These are phyloP conservation scores for Ogataea nitratoaversa DNA, from an alignment of 805 yeast genomes.

Conservation along the genomic window DNA sequence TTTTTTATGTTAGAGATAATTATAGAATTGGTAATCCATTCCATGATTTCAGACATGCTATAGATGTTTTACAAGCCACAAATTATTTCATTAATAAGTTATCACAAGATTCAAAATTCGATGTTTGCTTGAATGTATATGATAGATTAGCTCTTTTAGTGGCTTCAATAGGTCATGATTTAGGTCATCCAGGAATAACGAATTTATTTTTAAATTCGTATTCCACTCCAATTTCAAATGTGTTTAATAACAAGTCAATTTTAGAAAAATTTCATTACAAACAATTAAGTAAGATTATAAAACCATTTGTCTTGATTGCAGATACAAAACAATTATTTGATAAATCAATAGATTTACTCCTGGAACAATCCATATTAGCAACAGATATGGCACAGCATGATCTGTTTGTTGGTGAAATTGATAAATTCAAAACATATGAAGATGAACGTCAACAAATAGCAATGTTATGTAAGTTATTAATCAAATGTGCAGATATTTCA, in stretches of 20 bases:
- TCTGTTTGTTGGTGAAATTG: constrained; percentile 57
- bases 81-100: constrained; percentile 48
- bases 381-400: constrained; percentile 94
- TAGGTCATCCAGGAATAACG: constrained; percentile 96
- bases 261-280: constrained; percentile 80
- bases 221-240: constrained; percentile 57
- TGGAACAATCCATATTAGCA: constrained; percentile 46
- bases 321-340: not conserved
- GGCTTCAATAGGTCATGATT: constrained; percentile 91
- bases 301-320: constrained; percentile 11
- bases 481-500: constrained; percentile 94
- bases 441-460: constrained; percentile 23
- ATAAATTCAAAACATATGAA: constrained; percentile 24
- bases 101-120: constrained; percentile 5
- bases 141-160: constrained; percentile 61
- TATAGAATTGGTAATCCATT: constrained; percentile 85
- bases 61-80: constrained; percentile 91
- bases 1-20: constrained; percentile 67
- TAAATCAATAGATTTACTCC: constrained; percentile 4
- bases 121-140: constrained; percentile 8
- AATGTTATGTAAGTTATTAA: constrained; percentile 61
- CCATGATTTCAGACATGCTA: constrained; percentile 94
- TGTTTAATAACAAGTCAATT: constrained; percentile 63
- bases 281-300: constrained; percentile 46
- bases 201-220: constrained; percentile 61